phyloP scores from a whole-genome alignment of 2,329 filamentous ascomycete species.

The Chlorencoelia australis region DNA sequence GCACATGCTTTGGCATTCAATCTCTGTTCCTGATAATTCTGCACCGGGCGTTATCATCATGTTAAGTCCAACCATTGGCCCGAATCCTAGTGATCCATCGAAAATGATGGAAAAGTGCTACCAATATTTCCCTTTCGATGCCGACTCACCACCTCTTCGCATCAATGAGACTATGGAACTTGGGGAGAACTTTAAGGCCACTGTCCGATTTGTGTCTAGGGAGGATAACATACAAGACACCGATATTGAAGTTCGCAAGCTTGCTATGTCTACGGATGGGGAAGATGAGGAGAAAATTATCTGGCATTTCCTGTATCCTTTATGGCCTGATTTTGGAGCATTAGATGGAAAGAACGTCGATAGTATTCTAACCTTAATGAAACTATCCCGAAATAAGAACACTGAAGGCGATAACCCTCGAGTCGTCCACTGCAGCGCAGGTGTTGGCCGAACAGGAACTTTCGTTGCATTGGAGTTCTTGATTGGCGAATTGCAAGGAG shows the following conservation, averaged over 20 bases:
- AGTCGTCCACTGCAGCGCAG: slow-evolving; percentile 80
- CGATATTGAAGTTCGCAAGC: slow-evolving; percentile 63
- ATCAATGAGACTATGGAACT: slow-evolving; percentile 57
- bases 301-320: slow-evolving; percentile 76
- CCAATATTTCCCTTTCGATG: slow-evolving; percentile 67
- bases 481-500: slow-evolving; percentile 68
- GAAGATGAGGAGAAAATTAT: slow-evolving; percentile 50
- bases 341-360: slow-evolving; percentile 58
- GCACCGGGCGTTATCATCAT: slow-evolving; percentile 81
- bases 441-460: slow-evolving; percentile 86
- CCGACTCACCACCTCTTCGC: slow-evolving; percentile 40
- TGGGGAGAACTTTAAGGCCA: slow-evolving; percentile 56
- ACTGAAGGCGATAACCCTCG: slow-evolving; percentile 55
- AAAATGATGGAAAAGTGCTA: slow-evolving; percentile 72
- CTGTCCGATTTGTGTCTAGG: slow-evolving; percentile 49
- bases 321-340: slow-evolving; percentile 86
- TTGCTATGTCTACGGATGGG: slow-evolving; percentile 42
- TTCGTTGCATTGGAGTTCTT: slow-evolving; percentile 96
- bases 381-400: slow-evolving; percentile 51
- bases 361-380: slow-evolving; percentile 60
- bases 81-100: slow-evolving; percentile 17
- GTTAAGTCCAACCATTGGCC: slow-evolving; percentile 74
- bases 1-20: slow-evolving; percentile 87
- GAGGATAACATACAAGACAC: slow-evolving; percentile 43
- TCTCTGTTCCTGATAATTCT: slow-evolving; percentile 31